Evolutionary conservation across 139 green algal genomes (phyloP).

Genomic region (Parachlorella kessleri): DNA sequence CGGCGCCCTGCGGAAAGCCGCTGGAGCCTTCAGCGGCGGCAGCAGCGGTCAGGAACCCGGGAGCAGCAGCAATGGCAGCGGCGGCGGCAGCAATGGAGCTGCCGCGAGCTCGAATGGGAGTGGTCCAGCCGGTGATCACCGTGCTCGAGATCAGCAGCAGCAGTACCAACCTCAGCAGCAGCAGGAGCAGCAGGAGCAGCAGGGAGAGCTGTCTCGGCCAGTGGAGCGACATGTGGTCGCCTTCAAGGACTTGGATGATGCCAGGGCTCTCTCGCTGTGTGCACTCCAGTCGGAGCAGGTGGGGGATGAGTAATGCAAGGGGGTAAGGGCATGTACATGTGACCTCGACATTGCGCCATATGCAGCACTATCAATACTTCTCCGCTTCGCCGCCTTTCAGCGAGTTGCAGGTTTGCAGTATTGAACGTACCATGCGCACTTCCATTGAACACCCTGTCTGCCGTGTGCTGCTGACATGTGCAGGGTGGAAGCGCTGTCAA

Average conservation of each 20-base stretch:
- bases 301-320: too few relatives aligned
- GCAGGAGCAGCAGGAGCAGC: neutral
- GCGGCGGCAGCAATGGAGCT: too few relatives aligned
- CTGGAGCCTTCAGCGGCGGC: neutral
- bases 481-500: neutral
- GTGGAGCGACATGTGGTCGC: slow-evolving; percentile 19
- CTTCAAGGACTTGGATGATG: slow-evolving; percentile 10
- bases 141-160: neutral
- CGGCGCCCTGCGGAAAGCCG: too few relatives aligned
- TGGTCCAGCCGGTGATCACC: too few relatives aligned
- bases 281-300: neutral
- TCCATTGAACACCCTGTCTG: neutral
- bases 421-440: neutral
- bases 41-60: neutral
- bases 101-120: too few relatives aligned
- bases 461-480: neutral
- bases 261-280: slow-evolving; percentile 11
- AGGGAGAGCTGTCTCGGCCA: too few relatives aligned
- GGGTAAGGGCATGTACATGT: neutral
- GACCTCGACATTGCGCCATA: neutral
- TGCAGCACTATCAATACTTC: neutral
- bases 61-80: neutral
- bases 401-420: neutral
- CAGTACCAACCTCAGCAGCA: neutral
- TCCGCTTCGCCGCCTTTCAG: neutral